Evolutionary conservation across 2,329 filamentous ascomycete genomes (phyloP), one percentile per base, ranked within the genome.

Genomic region (Macrophomina phaseolina): DNA sequence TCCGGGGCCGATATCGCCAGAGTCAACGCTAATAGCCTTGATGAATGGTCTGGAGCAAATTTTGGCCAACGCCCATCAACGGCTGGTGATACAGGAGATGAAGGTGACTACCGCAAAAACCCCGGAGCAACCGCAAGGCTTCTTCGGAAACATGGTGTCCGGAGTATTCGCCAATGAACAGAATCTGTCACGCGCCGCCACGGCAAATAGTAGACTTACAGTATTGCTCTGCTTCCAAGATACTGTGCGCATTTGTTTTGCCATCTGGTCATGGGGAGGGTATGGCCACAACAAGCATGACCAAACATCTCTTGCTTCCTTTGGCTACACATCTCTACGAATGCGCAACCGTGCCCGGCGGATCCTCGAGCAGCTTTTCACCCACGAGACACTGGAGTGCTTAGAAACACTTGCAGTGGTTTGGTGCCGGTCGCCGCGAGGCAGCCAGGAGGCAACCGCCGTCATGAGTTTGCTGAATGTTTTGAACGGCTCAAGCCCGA

Each of bases 181-280:
- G 0, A 89, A 86, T 1, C 91, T 94, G 68, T 86, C 88, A n/a
- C 89, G 93, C 58, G 93, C 90, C 67, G 88, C 90, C 7, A 93
- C 92, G n/a, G 93, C 94, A 8, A 99, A 98, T 74, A 94, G 95
- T 72, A 88, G 94, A 53, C 84, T 99, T 28, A 98, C 95, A 0
- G 94, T 99, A 23, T 85, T 97, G 51, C 84, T 99, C n/a, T 96
- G 94, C 11, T 97, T 99, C 76, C 94, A 98, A 77, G 96, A 99
- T 76, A 93, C 94, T 1, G 92, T 98, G 67, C 89, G 93, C 30
- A 91, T 97, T 60, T 97, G 94, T 78, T 96, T 97, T 76, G 88
- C 85, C 12, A 97, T 99, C 63, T 99, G 96, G 95, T 91, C 92
- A 0, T 99, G 95, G 94, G 92, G 86, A 14, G 86, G 91, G 5